A percentile compares a stretch with the other conserved stretches of the same genome.
Evolutionary conservation across 2,329 filamentous ascomycete genomes (phyloP).

Genomic region (Pyrenophora seminiperda): DNA sequence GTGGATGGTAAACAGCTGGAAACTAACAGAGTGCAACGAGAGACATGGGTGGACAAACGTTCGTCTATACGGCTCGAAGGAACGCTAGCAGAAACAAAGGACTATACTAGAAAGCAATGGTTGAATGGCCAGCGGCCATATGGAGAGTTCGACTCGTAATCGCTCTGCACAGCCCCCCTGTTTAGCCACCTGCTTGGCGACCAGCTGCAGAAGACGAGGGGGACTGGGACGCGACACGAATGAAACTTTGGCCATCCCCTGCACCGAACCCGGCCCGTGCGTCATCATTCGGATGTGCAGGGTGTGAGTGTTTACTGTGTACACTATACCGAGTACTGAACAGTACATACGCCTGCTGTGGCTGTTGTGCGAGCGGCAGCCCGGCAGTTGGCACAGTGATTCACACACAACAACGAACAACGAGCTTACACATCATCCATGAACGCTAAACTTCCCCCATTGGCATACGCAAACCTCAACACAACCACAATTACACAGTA

Average conservation of each 20-base stretch:
- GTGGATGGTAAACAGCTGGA: neutral
- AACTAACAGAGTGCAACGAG: conserved; percentile 31
- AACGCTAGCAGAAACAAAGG: conserved; percentile 14
- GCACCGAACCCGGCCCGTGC: neutral
- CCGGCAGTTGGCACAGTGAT: too few relatives aligned
- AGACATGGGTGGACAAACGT: conserved; percentile 35
- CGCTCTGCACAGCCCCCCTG: conserved; percentile 27
- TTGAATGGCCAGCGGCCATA: conserved; percentile 21
- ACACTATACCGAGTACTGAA: too few relatives aligned
- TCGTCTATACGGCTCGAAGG: conserved; percentile 9
- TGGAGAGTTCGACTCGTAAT: conserved; percentile 28
- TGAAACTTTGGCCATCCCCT: conserved; percentile 21
- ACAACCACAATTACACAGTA: too few relatives aligned
- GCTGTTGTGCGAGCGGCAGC: too few relatives aligned
- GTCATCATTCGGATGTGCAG: neutral
- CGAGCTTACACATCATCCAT: too few relatives aligned
- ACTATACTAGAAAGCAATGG: conserved; percentile 13
- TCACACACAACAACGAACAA: too few relatives aligned
- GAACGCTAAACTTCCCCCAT: too few relatives aligned
- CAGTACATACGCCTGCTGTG: too few relatives aligned
- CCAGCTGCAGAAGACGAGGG: conserved; percentile 16
- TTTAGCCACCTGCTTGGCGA: conserved; percentile 22
- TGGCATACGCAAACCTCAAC: too few relatives aligned
- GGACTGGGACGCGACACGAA: conserved; percentile 28
- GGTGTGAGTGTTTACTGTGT: too few relatives aligned